Evolutionary conservation across 805 yeast genomes (phyloP).

Genomic region (Suhomyces prunicola): DNA sequence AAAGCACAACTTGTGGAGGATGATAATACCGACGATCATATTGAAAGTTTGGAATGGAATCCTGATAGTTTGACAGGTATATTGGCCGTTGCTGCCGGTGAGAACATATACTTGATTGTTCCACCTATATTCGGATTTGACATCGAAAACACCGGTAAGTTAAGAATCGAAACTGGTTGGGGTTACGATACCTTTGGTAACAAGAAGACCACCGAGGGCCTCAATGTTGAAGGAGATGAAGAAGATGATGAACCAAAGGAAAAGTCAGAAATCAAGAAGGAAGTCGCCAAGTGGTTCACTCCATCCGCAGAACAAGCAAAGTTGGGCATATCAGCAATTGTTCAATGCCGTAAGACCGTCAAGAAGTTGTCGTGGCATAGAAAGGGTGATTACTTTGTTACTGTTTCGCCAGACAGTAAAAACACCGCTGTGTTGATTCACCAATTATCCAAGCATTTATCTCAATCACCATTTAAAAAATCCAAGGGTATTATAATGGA

Average conservation of each 20-base stretch:
- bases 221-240: conserved; percentile 38
- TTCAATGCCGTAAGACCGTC: conserved; percentile 63
- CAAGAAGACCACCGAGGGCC: conserved; percentile 39
- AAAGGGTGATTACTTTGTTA: conserved; percentile 93
- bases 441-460: conserved; percentile 87
- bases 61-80: conserved; percentile 75
- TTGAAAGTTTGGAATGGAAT: conserved; percentile 85
- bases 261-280: conserved; percentile 33
- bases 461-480: conserved; percentile 93
- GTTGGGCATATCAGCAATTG: conserved; percentile 69
- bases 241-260: conserved; percentile 18
- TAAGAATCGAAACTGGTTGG: conserved; percentile 84
- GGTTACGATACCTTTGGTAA: conserved; percentile 71
- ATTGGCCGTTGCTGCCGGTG: conserved; percentile 82
- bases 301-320: conserved; percentile 60
- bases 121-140: conserved; percentile 93
- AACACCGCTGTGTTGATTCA: conserved; percentile 89
- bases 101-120: conserved; percentile 68
- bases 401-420: conserved; percentile 92
- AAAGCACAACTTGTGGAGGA: conserved; percentile 50
- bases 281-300: conserved; percentile 77
- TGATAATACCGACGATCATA: conserved; percentile 65
- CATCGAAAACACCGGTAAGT: conserved; percentile 75
- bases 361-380: conserved; percentile 93
- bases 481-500: conserved; percentile 93